Base-by-base conservation (phyloP, 345 rosid species). In the Melastoma malabathricum region DNA sequence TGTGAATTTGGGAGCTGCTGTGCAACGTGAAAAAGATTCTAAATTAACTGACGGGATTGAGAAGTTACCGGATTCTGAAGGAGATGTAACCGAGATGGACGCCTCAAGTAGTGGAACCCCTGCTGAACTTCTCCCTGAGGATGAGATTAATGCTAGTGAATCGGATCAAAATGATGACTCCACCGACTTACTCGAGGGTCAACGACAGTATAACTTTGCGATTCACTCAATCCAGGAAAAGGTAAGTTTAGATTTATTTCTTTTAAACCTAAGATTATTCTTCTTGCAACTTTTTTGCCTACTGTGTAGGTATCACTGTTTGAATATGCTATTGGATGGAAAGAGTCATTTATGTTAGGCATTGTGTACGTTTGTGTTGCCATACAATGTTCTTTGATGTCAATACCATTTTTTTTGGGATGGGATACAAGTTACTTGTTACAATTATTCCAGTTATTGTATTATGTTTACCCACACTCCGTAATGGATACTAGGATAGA, bases 1-100 rank as follows among this genome's bases (percentile, higher is more conserved):
- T 64, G 70, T 71, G 64, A 93, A 85, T 62, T 72, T 93, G 72
- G 99, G 99, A 68, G 99, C 99, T 57, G 96, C 97, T 54, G 99
- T 88, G 63, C 95, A 93, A 63, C 89, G 99, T 55, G 89, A 93
- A 70, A 93, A 93, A 81, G 95, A 75, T 83, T 71, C 80, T 22
- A 81, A 79, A 66, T 62, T 52, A 58, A 60, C 80, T 27, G 95
- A 87, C 50, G 94, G 79, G 50, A 72, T 72, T 63, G 96, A 92
- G 64, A 63, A 58, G 43, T 62, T 78, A 47, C 68, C 77, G 72
- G 83, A 76, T 57, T 74, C 69, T 8, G 98, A 92, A 59, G 73
- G 77, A 58, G 93, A 83, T 44, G 72, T 77, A 6, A 65, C 76
- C 48, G 94, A 82, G 65, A 59, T 77, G 50, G 97, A 92, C 59